phyloP scores from a whole-genome alignment of 2,329 filamentous ascomycete genomes.

The Pestalotiopsis sp. region DNA sequence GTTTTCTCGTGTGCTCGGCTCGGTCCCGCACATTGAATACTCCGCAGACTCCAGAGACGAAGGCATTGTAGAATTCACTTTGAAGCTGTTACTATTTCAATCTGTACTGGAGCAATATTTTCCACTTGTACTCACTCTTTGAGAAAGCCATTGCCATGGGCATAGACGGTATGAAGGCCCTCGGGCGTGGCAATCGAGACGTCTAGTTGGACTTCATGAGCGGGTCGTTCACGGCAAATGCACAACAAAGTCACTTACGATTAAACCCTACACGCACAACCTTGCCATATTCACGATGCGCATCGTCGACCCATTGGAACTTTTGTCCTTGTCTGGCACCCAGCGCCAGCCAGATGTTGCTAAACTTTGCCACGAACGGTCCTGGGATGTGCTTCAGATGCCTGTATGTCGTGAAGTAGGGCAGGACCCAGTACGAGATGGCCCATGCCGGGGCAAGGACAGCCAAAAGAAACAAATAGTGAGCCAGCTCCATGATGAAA shows the following conservation, averaged over 20 bases:
- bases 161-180: slow-evolving; percentile 10
- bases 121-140: slow-evolving; percentile 1
- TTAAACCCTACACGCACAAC: slow-evolving; percentile 8
- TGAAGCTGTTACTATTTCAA: background rate
- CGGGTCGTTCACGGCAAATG: background rate
- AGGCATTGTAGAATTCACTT: slow-evolving; percentile 10
- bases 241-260: background rate
- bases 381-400: slow-evolving; percentile 9
- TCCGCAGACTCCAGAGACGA: slow-evolving; percentile 6
- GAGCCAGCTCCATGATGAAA: background rate
- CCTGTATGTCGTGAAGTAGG: slow-evolving; percentile 9
- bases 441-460: background rate
- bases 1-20: slow-evolving; percentile 2
- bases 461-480: background rate
- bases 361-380: slow-evolving; percentile 6
- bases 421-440: slow-evolving; percentile 6
- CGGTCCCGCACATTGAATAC: slow-evolving; percentile 9
- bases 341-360: slow-evolving; percentile 9
- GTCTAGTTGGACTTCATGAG: background rate
- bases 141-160: slow-evolving; percentile 10
- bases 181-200: slow-evolving; percentile 11
- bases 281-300: slow-evolving; percentile 9
- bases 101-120: background rate
- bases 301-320: slow-evolving; percentile 4
- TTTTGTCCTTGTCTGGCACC: slow-evolving; percentile 7